Conservation (phyloP, 2,329 filamentous ascomycete species). For the Neopestalotiopsis sp. region DNA sequence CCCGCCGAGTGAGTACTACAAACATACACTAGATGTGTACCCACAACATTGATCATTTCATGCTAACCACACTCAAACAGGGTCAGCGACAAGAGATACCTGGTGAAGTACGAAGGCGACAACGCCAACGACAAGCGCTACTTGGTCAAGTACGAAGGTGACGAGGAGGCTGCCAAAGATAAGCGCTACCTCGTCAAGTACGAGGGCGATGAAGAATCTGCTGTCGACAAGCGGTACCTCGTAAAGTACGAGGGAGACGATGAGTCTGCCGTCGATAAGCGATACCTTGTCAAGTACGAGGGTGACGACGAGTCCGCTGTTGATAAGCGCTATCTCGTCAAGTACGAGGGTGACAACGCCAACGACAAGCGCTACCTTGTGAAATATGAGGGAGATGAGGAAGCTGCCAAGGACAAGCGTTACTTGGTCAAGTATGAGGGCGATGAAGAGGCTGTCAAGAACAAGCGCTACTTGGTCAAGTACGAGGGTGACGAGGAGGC, state of each 20-base stretch:
- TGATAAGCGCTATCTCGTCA: background rate
- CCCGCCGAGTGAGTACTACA: background rate
- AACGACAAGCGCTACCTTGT: background rate
- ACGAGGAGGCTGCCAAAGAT: background rate
- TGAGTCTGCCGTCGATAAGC: background rate
- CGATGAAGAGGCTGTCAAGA: background rate
- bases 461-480: background rate
- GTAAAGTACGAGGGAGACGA: background rate
- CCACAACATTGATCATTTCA: background rate
- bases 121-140: background rate
- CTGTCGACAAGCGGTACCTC: background rate
- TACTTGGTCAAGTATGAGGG: conserved; percentile 1
- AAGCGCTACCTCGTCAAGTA: background rate
- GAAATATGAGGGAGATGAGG: background rate
- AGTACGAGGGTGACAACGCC: background rate
- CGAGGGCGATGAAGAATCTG: background rate
- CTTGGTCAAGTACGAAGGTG: conserved; percentile 3
- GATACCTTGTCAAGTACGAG: background rate
- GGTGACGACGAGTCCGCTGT: background rate
- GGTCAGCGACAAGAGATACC: background rate
- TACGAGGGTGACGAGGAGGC: background rate
- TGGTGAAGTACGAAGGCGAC: background rate
- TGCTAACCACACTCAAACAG: background rate
- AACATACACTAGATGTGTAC: background rate
- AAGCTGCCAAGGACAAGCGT: background rate